A percentile compares a stretch with the other conserved stretches of the same genome.
Evolutionary conservation across 192 early-diverging fungal species (phyloP).

Genomic region (Coemansia sp.): DNA sequence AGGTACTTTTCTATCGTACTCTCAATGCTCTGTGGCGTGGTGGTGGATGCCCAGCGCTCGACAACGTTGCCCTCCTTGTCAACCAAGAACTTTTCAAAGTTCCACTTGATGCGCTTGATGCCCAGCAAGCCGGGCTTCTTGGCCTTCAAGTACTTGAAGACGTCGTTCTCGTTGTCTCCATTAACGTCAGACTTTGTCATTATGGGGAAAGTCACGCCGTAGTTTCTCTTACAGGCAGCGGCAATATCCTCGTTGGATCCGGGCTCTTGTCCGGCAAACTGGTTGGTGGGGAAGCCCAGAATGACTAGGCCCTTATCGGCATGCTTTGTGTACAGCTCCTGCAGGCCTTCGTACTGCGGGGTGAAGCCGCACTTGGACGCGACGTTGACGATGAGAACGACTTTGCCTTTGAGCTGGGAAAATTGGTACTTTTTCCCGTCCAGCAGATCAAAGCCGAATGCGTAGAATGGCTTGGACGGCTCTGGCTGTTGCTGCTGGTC

Average conservation of each 20-base stretch:
- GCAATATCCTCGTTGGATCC: constrained; percentile 48
- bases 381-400: constrained; percentile 84
- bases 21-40: constrained; percentile 61
- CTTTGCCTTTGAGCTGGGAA: constrained; percentile 64
- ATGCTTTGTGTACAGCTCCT: constrained; percentile 66
- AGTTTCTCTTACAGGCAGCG: constrained; percentile 62
- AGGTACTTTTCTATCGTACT: constrained; percentile 60
- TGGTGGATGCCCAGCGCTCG: constrained; percentile 63
- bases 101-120: constrained; percentile 70
- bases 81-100: constrained; percentile 83
- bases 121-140: constrained; percentile 55
- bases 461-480: constrained; percentile 46
- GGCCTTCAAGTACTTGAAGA: constrained; percentile 64
- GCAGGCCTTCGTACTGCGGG: constrained; percentile 69
- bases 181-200: constrained; percentile 85
- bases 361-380: constrained; percentile 91
- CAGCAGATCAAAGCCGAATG: constrained; percentile 52
- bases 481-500: background rate
- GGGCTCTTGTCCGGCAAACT: constrained; percentile 74
- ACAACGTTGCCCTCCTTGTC: constrained; percentile 62
- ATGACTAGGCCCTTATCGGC: constrained; percentile 71
- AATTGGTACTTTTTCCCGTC: constrained; percentile 56
- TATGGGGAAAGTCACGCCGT: constrained; percentile 83
- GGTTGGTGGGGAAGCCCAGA: constrained; percentile 90
- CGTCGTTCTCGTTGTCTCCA: constrained; percentile 60